Evolutionary conservation across 2,329 filamentous ascomycete genomes (phyloP), one percentile per base, ranked within the genome.

Genomic region (Talaromyces sp.): DNA sequence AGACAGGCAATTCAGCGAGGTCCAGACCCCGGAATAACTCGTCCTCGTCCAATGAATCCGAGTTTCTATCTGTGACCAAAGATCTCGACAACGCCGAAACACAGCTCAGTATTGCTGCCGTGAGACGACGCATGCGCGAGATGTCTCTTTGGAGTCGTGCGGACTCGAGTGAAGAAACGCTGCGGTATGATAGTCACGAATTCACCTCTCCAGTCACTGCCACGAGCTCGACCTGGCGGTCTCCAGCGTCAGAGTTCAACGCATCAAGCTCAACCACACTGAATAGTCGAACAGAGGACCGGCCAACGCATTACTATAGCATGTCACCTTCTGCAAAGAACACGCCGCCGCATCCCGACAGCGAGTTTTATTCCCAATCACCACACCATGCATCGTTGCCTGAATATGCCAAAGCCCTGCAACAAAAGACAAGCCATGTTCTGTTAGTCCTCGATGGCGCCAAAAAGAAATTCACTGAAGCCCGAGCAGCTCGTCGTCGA

Each of bases 401-500:
- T 2, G 65, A 69, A 7, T 69, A 65, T 5, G 66, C 68, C 11
- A 65, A 62, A 21, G 66, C 62, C 3, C 58, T 73, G 10, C 70
- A 70, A 24, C 59, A 60, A n/a, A 64, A 69, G 14, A 74, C 65
- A 1, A 32, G 24, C 35, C 66, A 69, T 21, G 64, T 73, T 9
- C 62, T 70, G 0, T 59, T 64, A 5, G 73, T 68, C 9, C 64
- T 76, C 17, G 70, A 71, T 27, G 71, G 66, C 2, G 73, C 73
- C 3, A 71, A 69, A 62, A 71, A 70, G 62, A 76, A 68, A 63
- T 67, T 77, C 50, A 67, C 64, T 14, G 68, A 70, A 46, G 66
- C 69, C 13, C 69, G 71, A 26, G 70, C 73, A 14, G 72, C 77
- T 57, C 73, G 72, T 31, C 66, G 74, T 26, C 69, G 73, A 35